phyloP scores from a whole-genome alignment of 257 asterid species.

The Handroanthus guayacan region DNA sequence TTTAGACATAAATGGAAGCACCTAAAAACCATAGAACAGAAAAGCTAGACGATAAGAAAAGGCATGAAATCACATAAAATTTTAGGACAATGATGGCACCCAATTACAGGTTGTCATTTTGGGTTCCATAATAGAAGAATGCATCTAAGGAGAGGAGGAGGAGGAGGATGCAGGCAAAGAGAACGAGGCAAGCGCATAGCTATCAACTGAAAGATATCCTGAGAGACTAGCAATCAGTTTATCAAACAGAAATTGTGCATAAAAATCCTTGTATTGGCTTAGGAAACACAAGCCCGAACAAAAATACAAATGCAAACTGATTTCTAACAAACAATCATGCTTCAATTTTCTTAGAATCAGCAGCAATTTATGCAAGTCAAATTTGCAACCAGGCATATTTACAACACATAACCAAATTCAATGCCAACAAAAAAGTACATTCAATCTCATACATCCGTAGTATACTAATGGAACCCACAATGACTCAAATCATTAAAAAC shows the following conservation, averaged over 20 bases:
- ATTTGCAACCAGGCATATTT: not conserved
- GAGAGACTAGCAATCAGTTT: not conserved
- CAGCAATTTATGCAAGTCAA: constrained; percentile 30
- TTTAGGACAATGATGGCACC: not conserved
- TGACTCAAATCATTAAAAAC: not conserved
- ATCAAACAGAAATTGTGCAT: not conserved
- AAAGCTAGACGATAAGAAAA: not conserved
- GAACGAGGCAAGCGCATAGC: not conserved
- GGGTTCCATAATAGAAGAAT: not conserved
- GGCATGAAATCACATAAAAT: not conserved
- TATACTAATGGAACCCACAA: constrained; percentile 18
- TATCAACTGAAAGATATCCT: constrained; percentile 21
- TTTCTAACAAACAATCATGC: constrained; percentile 42
- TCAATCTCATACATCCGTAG: constrained; percentile 1
- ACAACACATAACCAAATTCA: constrained; percentile 16
- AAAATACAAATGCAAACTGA: not conserved
- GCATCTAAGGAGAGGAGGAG: constrained; percentile 4
- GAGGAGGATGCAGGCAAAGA: not conserved
- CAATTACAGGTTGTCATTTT: not conserved
- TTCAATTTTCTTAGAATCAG: constrained; percentile 58
- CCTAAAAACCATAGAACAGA: constrained; percentile 17
- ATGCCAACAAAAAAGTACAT: not conserved
- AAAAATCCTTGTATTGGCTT: not conserved
- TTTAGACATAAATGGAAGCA: not conserved
- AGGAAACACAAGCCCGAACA: not conserved